Base-by-base conservation (phyloP, 2,329 filamentous ascomycete species). In the Corinectria fuckeliana region DNA sequence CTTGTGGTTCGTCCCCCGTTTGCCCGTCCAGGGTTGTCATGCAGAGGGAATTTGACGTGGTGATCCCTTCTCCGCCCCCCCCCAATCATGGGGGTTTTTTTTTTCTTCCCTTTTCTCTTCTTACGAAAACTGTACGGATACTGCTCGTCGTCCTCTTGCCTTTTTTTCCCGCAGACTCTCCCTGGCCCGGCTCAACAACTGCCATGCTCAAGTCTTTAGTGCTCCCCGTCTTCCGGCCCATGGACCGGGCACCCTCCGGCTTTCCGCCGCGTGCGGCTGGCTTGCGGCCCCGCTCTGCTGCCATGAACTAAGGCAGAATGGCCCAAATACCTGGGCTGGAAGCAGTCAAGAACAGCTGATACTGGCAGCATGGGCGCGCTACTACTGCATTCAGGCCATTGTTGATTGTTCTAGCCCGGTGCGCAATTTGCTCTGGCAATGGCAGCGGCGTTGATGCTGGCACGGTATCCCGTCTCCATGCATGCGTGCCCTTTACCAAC, bases 301-400 rank as follows among this genome's bases (percentile, higher is more conserved):
- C n/a, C 38, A 49, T 36, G 25, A 25, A n/a, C n/a, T 30, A 23
- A 61, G 49, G 56, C 57, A 62, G 56, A 60, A 60, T 56, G 51
- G 39, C 32, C 48, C 54, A 64, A 50, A 50, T 50, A 55, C 50
- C 61, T 61, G 52, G 57, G 60, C 61, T 61, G 52, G 57, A 61
- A 61, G 50, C 49, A 64, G 59, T 50, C 25, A 54, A 60, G 44
- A 66, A 60, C 62, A 64, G 64, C 64, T 60, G 62, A 67, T 69
- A 45, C 48, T 64, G 39, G 51, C 48, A 45, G 53, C 56, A 21
- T 23, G 60, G 58, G 45, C 49, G 50, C 51, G 47, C 50, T 68
- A 61, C 58, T 51, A 30, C 47, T 45, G 56, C 28, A 50, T 48
- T 54, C 54, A 50, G 50, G 47, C 58, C 50, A 26, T 48, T 45